Evolutionary conservation across 2,329 filamentous ascomycete genomes (phyloP), one percentile per base, ranked within the genome.

Genomic region (Aspergillus novoparasiticus): DNA sequence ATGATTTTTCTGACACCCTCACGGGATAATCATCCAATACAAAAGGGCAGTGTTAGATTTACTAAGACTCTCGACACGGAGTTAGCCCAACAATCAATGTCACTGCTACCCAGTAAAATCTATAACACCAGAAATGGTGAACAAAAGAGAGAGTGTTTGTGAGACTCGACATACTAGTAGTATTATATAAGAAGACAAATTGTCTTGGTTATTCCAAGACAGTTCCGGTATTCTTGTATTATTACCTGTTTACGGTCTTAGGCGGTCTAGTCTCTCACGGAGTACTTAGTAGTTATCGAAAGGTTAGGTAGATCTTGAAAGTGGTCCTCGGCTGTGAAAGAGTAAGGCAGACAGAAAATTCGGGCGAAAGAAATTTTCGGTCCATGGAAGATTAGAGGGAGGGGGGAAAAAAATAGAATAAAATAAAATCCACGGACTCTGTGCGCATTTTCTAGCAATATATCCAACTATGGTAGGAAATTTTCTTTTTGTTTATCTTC

Each of bases 291-390:
- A 28, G 26, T 28, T 28, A 8, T 34, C 32, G 51, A 54, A 36
- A 54, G 21, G 51, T 46, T 43, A 43, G 41, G 19, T 53, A 54
- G 51, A 39, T 55, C 51, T 55, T 55, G n/a, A 55, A 53, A 36
- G 51, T 54, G 51, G 32, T 36, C 30, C 51, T 54, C 51, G n/a
- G 51, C 12, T 34, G 10, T 54, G 28, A 36, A 51, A 34, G 19
- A 48, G 23, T 26, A 32, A 32, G 48, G 48, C 45, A 48, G 45
- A 48, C 23, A 48, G 45, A 53, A 21, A n/a, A 36, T 36, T 54
- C 30, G 19, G 30, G 30, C 30, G 32, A 54, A 34, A 36, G 28
- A 54, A 23, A 23, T 23, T 14, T 41, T n/a, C 39, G 6, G n/a
- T 46, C 19, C n/a, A 5, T 46, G 9, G 14, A 11, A 23, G 10